These are phyloP conservation scores for Suillus cothurnatus DNA, from an alignment of 768 basidiomycete species.

Conservation along the genomic window DNA sequence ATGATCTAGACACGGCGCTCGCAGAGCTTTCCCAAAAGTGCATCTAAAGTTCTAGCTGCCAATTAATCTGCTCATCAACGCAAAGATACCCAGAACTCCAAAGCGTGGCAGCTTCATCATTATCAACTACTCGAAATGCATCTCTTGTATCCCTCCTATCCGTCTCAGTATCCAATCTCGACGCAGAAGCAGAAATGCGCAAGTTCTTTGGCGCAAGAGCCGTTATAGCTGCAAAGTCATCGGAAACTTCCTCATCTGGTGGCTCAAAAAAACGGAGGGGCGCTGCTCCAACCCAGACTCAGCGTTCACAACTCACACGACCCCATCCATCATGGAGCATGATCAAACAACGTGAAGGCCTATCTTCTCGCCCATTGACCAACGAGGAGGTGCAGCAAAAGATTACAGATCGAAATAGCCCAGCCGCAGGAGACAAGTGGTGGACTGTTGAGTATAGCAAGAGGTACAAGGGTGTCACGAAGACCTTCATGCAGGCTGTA, in stretches of 20 bases:
- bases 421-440: slow-evolving; percentile 67
- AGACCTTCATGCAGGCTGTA: slow-evolving; percentile 79
- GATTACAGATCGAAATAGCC: slow-evolving; percentile 41
- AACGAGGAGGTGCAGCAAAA: slow-evolving; percentile 54
- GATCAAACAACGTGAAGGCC: slow-evolving; percentile 67
- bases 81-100: slow-evolving; percentile 57
- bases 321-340: slow-evolving; percentile 80
- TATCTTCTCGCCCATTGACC: slow-evolving; percentile 62
- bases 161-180: slow-evolving; percentile 81
- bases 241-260: slow-evolving; percentile 35
- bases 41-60: slow-evolving; percentile 15
- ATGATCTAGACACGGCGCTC: slow-evolving; percentile 84
- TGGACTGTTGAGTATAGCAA: slow-evolving; percentile 90
- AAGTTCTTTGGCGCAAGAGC: slow-evolving; percentile 95
- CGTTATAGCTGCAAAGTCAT: slow-evolving; percentile 60
- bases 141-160: slow-evolving; percentile 61
- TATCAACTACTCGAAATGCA: slow-evolving; percentile 30
- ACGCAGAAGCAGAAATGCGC: slow-evolving; percentile 87
- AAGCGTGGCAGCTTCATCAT: slow-evolving; percentile 29
- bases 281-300: slow-evolving; percentile 31
- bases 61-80: background rate
- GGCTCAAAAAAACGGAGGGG: slow-evolving; percentile 42
- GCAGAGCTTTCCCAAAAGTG: slow-evolving; percentile 84
- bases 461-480: slow-evolving; percentile 80
- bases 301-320: slow-evolving; percentile 74